Conservation (phyloP, 331 rosid species). For the Ulmus americana region DNA sequence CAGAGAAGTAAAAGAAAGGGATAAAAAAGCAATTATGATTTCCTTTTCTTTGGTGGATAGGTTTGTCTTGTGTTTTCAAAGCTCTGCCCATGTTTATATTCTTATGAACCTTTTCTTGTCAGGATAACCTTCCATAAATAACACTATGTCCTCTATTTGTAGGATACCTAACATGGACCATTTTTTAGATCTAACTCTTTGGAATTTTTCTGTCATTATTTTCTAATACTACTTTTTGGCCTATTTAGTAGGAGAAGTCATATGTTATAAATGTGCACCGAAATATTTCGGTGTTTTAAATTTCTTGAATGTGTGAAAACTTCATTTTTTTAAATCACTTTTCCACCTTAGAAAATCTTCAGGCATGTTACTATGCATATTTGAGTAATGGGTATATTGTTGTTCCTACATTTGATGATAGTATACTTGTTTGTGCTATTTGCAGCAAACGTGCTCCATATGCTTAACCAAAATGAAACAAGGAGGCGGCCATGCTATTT, state of each 20-base stretch:
- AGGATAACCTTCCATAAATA: conserved; percentile 2
- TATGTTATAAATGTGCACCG: conserved; percentile 6
- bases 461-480: conserved; percentile 87
- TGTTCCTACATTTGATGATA: neutral
- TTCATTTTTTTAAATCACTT: neutral
- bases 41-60: conserved; percentile 6
- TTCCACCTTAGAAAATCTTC: neutral
- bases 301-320: neutral
- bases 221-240: conserved; percentile 11
- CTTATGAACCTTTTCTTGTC: conserved; percentile 9
- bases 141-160: conserved; percentile 14
- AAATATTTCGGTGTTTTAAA: neutral
- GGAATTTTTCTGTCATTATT: conserved; percentile 5
- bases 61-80: conserved; percentile 7
- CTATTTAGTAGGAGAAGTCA: neutral
- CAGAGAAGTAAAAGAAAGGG: conserved; percentile 26
- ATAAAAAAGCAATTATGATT: conserved; percentile 25
- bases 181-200: conserved; percentile 17
- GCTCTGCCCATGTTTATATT: conserved; percentile 17
- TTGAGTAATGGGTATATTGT: neutral
- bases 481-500: conserved; percentile 89
- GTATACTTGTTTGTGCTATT: conserved; percentile 12
- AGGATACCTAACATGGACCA: conserved; percentile 25
- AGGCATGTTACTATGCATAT: neutral
- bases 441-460: conserved; percentile 85